Percentiles rank a stretch among this genome's conserved stretches.
These are phyloP conservation scores for Epichloe aotearoae DNA, from an alignment of 2,329 filamentous ascomycete genomes.

Conservation along the genomic window DNA sequence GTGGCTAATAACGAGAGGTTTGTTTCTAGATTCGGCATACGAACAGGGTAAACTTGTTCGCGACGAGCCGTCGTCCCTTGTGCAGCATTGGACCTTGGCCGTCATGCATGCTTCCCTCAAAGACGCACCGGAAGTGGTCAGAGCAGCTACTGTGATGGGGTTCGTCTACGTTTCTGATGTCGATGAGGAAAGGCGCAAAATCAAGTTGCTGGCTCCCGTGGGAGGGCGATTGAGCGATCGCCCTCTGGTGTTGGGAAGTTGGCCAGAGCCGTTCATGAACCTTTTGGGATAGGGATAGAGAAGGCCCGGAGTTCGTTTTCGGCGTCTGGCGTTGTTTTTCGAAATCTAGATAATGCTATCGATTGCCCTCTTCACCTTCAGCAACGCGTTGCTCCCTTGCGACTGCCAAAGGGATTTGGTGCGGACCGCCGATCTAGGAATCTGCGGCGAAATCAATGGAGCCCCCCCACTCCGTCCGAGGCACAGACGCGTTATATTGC, in stretches of 20 bases:
- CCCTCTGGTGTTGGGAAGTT: constrained; percentile 75
- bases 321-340: too few relatives aligned
- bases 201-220: constrained; percentile 71
- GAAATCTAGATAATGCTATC: too few relatives aligned
- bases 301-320: too few relatives aligned
- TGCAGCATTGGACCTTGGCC: constrained; percentile 73
- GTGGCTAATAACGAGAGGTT: not conserved
- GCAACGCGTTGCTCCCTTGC: too few relatives aligned
- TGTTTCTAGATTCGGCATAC: constrained; percentile 14
- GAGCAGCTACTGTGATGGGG: constrained; percentile 75
- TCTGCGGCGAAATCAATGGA: too few relatives aligned
- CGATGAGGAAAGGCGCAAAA: constrained; percentile 67
- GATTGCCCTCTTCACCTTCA: too few relatives aligned
- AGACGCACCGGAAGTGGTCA: constrained; percentile 58
- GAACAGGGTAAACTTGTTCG: constrained; percentile 40
- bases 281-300: constrained; percentile 39
- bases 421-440: too few relatives aligned
- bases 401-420: too few relatives aligned
- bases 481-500: too few relatives aligned
- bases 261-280: constrained; percentile 76
- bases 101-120: constrained; percentile 65
- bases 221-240: constrained; percentile 66
- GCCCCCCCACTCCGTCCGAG: too few relatives aligned
- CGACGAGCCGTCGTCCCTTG: constrained; percentile 48
- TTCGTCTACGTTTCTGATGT: constrained; percentile 90